Percentiles rank a stretch among this genome's conserved stretches.
phyloP scores from a whole-genome alignment of 441 rosid genomes.

The Adansonia gregorii region DNA sequence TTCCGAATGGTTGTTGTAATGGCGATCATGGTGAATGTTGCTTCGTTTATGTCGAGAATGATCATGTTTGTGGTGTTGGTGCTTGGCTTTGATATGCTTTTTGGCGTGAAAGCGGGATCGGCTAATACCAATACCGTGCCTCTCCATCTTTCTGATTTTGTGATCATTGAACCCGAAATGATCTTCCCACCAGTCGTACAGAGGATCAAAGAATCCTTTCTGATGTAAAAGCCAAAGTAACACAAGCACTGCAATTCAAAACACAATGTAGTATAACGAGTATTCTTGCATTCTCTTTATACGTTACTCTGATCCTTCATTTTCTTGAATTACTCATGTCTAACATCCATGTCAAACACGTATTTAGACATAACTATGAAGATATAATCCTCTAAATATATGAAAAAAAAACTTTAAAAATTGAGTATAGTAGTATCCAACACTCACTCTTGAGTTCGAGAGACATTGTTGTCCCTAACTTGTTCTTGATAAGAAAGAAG shows the following conservation, averaged over 20 bases:
- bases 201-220: conserved; percentile 82
- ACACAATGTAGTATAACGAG: background rate
- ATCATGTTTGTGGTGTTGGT: conserved; percentile 42
- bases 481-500: conserved; percentile 3
- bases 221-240: conserved; percentile 87
- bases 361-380: no score
- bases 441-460: no score
- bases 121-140: conserved; percentile 32
- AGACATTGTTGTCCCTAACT: background rate
- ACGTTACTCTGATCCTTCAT: no score
- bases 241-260: conserved; percentile 63
- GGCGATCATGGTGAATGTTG: no score
- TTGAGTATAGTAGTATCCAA: no score
- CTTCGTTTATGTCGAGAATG: conserved; percentile 39
- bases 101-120: conserved; percentile 32
- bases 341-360: no score
- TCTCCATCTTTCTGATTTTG: conserved; percentile 21
- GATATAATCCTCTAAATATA: no score
- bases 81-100: conserved; percentile 43
- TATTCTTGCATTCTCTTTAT: background rate
- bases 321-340: no score
- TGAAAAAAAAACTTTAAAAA: no score
- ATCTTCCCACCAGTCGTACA: conserved; percentile 90
- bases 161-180: conserved; percentile 43
- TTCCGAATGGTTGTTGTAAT: conserved; percentile 45